These are phyloP conservation scores for Terana coerulea DNA, from an alignment of 768 basidiomycete genomes.

Conservation along the genomic window DNA sequence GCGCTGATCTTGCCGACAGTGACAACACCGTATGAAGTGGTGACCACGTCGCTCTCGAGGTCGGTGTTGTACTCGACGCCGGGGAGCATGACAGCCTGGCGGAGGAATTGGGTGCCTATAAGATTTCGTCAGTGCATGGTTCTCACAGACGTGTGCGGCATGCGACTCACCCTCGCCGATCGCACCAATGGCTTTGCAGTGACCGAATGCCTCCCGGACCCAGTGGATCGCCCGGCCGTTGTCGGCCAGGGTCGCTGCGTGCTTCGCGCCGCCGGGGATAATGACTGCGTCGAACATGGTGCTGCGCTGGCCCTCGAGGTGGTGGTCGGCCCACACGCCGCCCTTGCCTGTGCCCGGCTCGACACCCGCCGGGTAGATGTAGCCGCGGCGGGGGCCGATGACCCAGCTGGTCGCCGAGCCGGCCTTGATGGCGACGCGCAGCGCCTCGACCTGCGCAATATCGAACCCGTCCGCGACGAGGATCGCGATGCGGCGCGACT, in stretches of 20 bases:
- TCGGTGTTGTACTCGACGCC: slow-evolving; percentile 39
- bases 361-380: slow-evolving; percentile 36
- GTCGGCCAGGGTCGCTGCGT: slow-evolving; percentile 51
- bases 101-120: slow-evolving; percentile 47
- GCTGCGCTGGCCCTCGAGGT: slow-evolving; percentile 74
- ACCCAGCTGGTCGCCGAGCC: slow-evolving; percentile 57
- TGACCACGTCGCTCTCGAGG: slow-evolving; percentile 35
- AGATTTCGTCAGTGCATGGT: background rate
- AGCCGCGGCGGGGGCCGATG: slow-evolving; percentile 64
- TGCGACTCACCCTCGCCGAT: slow-evolving; percentile 53
- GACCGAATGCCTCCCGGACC: slow-evolving; percentile 81
- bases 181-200: slow-evolving; percentile 80
- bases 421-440: slow-evolving; percentile 50
- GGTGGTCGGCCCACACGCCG: slow-evolving; percentile 55
- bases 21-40: slow-evolving; percentile 58
- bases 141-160: background rate
- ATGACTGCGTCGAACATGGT: slow-evolving; percentile 82
- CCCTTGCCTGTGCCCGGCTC: slow-evolving; percentile 24
- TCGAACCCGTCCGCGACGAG: slow-evolving; percentile 76
- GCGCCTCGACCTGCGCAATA: slow-evolving; percentile 48
- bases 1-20: slow-evolving; percentile 51
- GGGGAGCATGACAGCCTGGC: slow-evolving; percentile 42
- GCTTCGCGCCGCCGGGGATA: slow-evolving; percentile 66
- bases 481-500: slow-evolving; percentile 71
- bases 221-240: slow-evolving; percentile 78